Conservation (phyloP, 306 rosid species). For the Fragaria ananassa region DNA sequence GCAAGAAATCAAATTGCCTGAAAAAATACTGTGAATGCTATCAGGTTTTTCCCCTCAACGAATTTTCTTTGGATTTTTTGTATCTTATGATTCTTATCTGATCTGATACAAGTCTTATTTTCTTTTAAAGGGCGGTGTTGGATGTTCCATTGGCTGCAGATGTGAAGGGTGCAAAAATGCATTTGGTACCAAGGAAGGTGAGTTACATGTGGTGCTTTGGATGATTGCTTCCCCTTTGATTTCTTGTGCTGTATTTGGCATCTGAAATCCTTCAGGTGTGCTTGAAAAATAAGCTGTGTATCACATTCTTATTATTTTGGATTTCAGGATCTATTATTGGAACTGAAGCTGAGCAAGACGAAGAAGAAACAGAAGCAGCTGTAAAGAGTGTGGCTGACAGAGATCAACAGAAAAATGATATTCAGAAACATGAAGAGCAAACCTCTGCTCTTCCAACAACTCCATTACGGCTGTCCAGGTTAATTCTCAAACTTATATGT, state of each 20-base stretch:
- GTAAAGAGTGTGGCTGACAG: conserved; percentile 46
- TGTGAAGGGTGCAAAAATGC: conserved; percentile 87
- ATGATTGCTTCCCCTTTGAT: background rate
- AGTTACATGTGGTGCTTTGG: conserved; percentile 25
- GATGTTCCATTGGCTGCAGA: conserved; percentile 80
- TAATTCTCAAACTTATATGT: conserved; percentile 16
- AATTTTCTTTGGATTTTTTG: conserved; percentile 9
- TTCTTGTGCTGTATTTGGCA: background rate
- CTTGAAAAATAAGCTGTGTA: background rate
- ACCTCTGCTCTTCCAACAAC: conserved; percentile 48
- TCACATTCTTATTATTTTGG: conserved; percentile 9
- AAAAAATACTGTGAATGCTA: conserved; percentile 88
- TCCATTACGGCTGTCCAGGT: conserved; percentile 68
- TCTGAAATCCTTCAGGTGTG: background rate
- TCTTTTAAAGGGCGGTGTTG: conserved; percentile 72
- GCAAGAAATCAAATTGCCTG: conserved; percentile 88
- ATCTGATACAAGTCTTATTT: conserved; percentile 35
- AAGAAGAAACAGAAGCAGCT: conserved; percentile 66
- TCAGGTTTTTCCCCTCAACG: conserved; percentile 52
- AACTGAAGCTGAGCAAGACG: conserved; percentile 56
- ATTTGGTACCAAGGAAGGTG: conserved; percentile 83
- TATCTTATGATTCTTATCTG: conserved; percentile 17
- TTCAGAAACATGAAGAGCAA: conserved; percentile 53
- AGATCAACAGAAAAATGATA: conserved; percentile 42
- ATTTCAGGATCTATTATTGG: conserved; percentile 51